Percentiles rank a stretch among this genome's conserved stretches.
These are phyloP conservation scores for Asterochloris sp. DNA, from an alignment of 139 green algal genomes.

Conservation along the genomic window DNA sequence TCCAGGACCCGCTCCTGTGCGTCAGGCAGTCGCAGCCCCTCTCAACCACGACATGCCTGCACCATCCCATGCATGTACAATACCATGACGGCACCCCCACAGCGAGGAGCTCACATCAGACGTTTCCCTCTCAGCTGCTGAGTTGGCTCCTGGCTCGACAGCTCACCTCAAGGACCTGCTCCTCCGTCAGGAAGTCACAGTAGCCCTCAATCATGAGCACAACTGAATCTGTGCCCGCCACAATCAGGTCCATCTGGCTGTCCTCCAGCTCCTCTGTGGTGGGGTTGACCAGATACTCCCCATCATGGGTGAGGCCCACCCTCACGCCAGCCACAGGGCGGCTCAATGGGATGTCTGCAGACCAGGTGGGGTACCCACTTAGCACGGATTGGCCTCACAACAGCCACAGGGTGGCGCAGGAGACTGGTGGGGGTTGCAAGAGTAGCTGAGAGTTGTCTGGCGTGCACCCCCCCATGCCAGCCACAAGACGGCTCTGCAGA, in stretches of 20 bases:
- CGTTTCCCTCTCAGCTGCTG: no score
- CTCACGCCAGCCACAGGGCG: conserved; percentile 84
- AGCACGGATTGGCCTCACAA: not conserved
- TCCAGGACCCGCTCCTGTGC: no score
- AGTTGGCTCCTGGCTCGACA: not conserved
- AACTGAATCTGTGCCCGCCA: conserved; percentile 87
- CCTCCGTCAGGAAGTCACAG: conserved; percentile 90
- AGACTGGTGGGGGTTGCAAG: not conserved
- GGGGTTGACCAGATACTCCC: conserved; percentile 83
- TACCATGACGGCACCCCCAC: no score
- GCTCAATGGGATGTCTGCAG: conserved; percentile 74
- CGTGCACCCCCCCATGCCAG: no score
- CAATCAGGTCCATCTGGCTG: conserved; percentile 77
- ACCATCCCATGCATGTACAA: no score
- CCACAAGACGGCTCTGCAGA: no score
- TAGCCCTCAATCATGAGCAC: conserved; percentile 99
- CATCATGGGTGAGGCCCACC: conserved; percentile 64
- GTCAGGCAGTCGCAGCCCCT: no score
- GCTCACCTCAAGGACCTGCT: conserved; percentile 79
- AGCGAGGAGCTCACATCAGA: no score
- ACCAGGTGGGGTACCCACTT: no score
- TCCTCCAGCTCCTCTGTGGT: conserved; percentile 59
- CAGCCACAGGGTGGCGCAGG: not conserved
- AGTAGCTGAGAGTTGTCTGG: not conserved
- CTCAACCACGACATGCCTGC: no score